phyloP scores from a whole-genome alignment of 805 yeast genomes.

The Metschnikowia chrysomelidarum region DNA sequence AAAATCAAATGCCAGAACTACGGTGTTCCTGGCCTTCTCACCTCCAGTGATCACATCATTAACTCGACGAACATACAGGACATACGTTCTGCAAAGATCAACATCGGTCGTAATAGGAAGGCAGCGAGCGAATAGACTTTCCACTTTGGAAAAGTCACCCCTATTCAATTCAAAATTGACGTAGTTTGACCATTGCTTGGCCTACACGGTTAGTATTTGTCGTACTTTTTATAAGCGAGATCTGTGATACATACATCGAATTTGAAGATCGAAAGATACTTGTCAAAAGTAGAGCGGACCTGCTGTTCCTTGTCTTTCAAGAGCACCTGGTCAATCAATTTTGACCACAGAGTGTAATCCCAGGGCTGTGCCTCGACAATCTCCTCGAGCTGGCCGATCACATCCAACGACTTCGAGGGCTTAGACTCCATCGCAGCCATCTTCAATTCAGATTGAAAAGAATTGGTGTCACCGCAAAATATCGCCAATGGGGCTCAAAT shows the following conservation, averaged over 20 bases:
- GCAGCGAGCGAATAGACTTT: constrained; percentile 61
- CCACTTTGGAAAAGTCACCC: constrained; percentile 66
- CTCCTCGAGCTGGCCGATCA: constrained; percentile 59
- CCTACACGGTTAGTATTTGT: constrained; percentile 24
- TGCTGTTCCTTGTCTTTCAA: constrained; percentile 58
- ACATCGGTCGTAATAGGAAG: constrained; percentile 62
- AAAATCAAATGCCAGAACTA: constrained; percentile 79
- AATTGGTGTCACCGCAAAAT: neutral
- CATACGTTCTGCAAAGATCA: constrained; percentile 71
- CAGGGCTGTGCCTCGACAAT: constrained; percentile 50
- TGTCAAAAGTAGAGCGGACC: constrained; percentile 56
- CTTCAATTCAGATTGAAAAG: neutral
- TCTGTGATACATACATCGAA: constrained; percentile 42
- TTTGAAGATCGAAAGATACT: constrained; percentile 63
- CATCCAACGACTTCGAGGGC: constrained; percentile 40
- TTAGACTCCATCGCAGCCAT: constrained; percentile 18
- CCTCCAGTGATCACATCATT: constrained; percentile 77
- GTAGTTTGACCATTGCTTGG: constrained; percentile 68
- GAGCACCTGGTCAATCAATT: constrained; percentile 48
- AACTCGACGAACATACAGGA: constrained; percentile 70
- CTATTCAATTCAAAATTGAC: constrained; percentile 61
- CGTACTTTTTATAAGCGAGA: too few species aligned
- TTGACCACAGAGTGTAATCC: constrained; percentile 56
- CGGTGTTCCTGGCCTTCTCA: constrained; percentile 69
- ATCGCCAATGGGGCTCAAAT: too few species aligned